Base-by-base conservation (phyloP, 1,284 basidiomycete species). In the Inonotus obliquus region DNA sequence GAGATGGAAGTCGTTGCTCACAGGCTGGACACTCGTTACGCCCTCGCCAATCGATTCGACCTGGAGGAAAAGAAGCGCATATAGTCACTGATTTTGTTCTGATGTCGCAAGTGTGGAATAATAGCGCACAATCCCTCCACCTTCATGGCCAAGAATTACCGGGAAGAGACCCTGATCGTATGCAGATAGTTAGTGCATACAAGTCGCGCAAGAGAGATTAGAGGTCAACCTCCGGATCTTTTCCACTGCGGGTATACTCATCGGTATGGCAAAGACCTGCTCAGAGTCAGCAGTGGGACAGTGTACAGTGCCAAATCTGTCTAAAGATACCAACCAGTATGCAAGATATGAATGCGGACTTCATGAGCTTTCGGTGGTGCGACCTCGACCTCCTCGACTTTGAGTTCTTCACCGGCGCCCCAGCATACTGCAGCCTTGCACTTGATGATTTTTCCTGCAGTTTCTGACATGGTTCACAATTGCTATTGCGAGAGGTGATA, bases 231-330 rank as follows among this genome's bases (percentile, higher is more conserved):
- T 99, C 96, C 44, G 96, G 88, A 74, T 99, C 96, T 74, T 92
- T 91, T 65, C 97, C 96, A 70, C 94, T 96, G 72, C 96, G 89
- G 62, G 95, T 96, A 80, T 96, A 98, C 73, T 94, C 93, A 72
- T 98, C 96, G 73, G 97, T 99, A 77, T 99, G 96, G 79, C 97
- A 99, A 73, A 99, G 91, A 69, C 96, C 94, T 83, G 73, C n/a
- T 13, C 32, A 35, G 23, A 52, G 17, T 52, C 51, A 52, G 27
- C 17, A 23, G 19, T 17, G 17, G 19, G 5, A 52, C 14, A 35
- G 5, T 35, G 32, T 11, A 32, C 13, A 35, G 35, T 19, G 19
- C 4, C 9, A 44, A 6, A 1, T 7, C 19, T 52, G 27, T 35
- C 17, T 29, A 7, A 27, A 21, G 9, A 60, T 32, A 57, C 57